Base-by-base conservation (phyloP, 1,284 basidiomycete species). In the Boletellus sp. region DNA sequence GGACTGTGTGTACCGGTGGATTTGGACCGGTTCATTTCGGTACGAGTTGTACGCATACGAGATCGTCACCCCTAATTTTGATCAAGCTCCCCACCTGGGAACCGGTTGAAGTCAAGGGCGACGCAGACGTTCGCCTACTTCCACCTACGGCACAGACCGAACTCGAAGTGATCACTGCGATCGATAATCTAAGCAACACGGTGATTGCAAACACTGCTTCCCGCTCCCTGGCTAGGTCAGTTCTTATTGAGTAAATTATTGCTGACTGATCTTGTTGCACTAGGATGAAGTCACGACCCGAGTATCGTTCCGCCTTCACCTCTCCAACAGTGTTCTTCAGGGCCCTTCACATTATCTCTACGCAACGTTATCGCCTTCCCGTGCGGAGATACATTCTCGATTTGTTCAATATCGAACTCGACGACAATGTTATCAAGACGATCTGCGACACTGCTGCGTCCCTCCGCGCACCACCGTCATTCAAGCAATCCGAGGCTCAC, bases 181-280 rank as follows among this genome's bases (percentile, higher is more conserved):
- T 99, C 45, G 89, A 95, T 60, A 97, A 98, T 65, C 76, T 99
- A 37, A 89, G 92, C 43, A 99, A 99, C 63, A 93, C 95, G 22
- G 94, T 99, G 48, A 88, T 99, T 50, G 94, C 95, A 4, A 95
- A 95, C 58, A 83, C 89, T 21, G 93, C 94, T 4, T 97, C 94
- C 28, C 82, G 91, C 51, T 87, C 89, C 24, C 74, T 97, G 37
- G 86, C 91, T 32, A 85, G 82, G 91, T 92, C 63, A 55, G 79
- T 52, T 51, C 16, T 55, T 38, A 53, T 21, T 44, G 5, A 44
- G 32, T 30, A 30, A 19, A 8, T 26, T 26, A 8, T 37, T 16
- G 24, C 30, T 22, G 24, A 26, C 36, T 59, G 22, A 44, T 36
- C 36, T 37, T 26, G 45, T 36, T 50, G 44, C 35, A 21, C 7